Base-by-base conservation (phyloP, 2,329 filamentous ascomycete species). In the Phoma herbarum region DNA sequence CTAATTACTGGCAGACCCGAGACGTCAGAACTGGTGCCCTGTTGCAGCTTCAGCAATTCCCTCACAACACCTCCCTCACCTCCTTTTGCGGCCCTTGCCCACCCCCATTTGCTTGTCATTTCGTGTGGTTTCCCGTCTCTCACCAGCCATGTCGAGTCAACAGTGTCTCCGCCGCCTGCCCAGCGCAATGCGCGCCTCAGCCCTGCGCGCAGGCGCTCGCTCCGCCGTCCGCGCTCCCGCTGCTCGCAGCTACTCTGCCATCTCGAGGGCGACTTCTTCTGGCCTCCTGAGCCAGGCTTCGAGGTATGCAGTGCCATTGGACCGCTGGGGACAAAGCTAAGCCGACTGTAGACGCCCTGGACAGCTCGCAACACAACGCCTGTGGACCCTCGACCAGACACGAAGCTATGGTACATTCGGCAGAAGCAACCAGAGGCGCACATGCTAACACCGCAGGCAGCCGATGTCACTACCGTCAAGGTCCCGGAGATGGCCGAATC, bases 401-500 rank as follows among this genome's bases (percentile, higher is more conserved):
- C 70, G 76, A 61, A 73, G 58, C 59, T 78, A 78, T 71, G 75
- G 73, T 74, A 29, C 29, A 62, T 59, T 39, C 48, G 10, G 28
- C 1, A 39, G 22, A 10, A 8, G 18, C 39, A n/a, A 39, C 4
- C 3, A 37, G 14, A 20, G 9, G 1, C 22, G 16, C 10, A 9
- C 4, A 3, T 25, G 5, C 57, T 60, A 52, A 60, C 39, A 10
- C n/a, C n/a, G 10, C 41, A n/a, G 39, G 31, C 61, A 72, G 93
- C 93, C 77, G 92, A 96, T 75, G 47, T 60, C 43, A 89, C 87
- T 68, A 81, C 94, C 64, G 88, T 99, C 78, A 94, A 98, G 82
- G 95, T 98, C 67, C 95, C 95, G 31, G 87, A 95, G 77, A 98
- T 99, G 95, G 95, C 95, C 64, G 95, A 99, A 80, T 98, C 95